A percentile compares a stretch with the other conserved stretches of the same genome.
phyloP scores from a whole-genome alignment of 495 filamentous ascomycete genomes.

The Aspergillus sparsus region DNA sequence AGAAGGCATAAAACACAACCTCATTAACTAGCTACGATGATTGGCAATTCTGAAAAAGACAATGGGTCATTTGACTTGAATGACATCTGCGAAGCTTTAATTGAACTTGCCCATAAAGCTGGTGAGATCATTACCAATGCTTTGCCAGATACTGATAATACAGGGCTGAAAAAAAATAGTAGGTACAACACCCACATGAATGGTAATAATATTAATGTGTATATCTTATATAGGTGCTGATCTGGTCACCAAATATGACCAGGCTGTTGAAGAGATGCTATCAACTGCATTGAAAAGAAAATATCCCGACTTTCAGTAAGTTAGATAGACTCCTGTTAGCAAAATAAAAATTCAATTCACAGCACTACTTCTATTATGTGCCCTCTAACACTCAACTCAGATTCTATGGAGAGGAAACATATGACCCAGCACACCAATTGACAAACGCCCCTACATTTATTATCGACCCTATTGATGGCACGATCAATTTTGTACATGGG shows the following conservation, averaged over 20 bases:
- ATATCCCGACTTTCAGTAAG: constrained; percentile 66
- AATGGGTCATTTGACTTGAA: constrained; percentile 55
- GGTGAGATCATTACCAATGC: constrained; percentile 80
- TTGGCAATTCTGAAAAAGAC: not conserved
- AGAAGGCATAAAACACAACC: too few species aligned
- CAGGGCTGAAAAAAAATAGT: constrained; percentile 87
- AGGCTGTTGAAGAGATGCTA: constrained; percentile 76
- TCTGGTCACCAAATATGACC: constrained; percentile 85
- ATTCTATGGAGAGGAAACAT: constrained; percentile 87
- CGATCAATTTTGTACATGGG: constrained; percentile 82
- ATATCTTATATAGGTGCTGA: constrained; percentile 60
- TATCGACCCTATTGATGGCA: constrained; percentile 89
- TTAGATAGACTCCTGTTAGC: not conserved
- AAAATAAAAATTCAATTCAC: too few species aligned
- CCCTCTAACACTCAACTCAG: constrained; percentile 14
- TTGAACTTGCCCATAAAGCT: constrained; percentile 72
- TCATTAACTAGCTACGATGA: too few species aligned
- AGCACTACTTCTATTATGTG: not conserved
- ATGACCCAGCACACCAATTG: constrained; percentile 63
- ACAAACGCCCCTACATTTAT: constrained; percentile 78
- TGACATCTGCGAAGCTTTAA: constrained; percentile 77
- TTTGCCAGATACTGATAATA: constrained; percentile 61
- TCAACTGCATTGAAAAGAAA: constrained; percentile 58
- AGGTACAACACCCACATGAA: constrained; percentile 16
- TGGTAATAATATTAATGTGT: constrained; percentile 18